Evolutionary conservation across 805 yeast genomes (phyloP).

Genomic region (Candida incommunis): DNA sequence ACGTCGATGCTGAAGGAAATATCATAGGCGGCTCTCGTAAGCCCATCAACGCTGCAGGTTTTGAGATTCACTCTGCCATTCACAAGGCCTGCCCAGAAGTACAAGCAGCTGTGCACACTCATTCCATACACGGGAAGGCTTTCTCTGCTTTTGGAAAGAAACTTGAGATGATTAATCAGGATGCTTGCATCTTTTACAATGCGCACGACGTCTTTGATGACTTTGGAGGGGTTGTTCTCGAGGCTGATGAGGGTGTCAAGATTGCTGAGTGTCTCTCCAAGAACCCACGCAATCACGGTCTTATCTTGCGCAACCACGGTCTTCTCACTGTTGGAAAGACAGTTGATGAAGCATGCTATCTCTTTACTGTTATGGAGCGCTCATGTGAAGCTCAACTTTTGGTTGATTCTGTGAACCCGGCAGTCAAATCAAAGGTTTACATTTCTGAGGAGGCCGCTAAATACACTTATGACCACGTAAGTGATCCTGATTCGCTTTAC

Average conservation of each 20-base stretch:
- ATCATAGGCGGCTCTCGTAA: conserved; percentile 44
- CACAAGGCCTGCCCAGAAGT: conserved; percentile 60
- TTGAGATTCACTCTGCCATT: conserved; percentile 52
- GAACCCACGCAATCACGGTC: conserved; percentile 30
- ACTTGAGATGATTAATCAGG: conserved; percentile 71
- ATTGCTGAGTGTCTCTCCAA: conserved; percentile 49
- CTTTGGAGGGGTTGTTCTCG: conserved; percentile 72
- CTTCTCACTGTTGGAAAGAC: conserved; percentile 55
- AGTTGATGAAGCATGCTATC: conserved; percentile 61
- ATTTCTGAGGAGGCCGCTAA: conserved; percentile 52
- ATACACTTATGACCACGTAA: conserved; percentile 43
- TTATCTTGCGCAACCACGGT: conserved; percentile 62
- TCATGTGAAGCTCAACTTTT: conserved; percentile 51
- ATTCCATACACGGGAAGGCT: conserved; percentile 50
- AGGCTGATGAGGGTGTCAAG: conserved; percentile 44
- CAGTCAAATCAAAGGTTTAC: conserved; percentile 27
- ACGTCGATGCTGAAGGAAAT: conserved; percentile 46
- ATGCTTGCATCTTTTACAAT: conserved; percentile 53
- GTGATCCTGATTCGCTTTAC: conserved; percentile 56
- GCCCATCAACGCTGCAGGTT: conserved; percentile 55
- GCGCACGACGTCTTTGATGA: conserved; percentile 49
- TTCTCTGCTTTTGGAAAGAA: conserved; percentile 51
- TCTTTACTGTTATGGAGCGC: conserved; percentile 49
- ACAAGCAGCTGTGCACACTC: conserved; percentile 60
- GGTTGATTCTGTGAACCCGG: conserved; percentile 39